phyloP scores from a whole-genome alignment of 2,329 filamentous ascomycete genomes.

The Aspergillus japonicus region DNA sequence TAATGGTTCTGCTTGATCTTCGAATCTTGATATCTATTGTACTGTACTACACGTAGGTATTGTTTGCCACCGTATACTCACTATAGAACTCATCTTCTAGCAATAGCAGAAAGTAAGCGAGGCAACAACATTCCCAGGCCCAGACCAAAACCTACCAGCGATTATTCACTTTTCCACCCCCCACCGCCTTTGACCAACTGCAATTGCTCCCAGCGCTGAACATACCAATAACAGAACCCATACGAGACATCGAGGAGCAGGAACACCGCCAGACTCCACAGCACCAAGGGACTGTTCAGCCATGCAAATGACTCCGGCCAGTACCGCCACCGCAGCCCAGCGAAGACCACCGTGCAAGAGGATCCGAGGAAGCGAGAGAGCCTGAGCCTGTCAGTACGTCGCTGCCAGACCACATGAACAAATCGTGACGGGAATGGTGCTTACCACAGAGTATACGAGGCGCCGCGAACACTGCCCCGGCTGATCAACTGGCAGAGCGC shows the following conservation, averaged over 20 bases:
- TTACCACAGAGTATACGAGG: constrained; percentile 17
- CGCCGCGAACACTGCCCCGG: constrained; percentile 15
- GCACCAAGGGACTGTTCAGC: constrained; percentile 13
- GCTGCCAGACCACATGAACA: not conserved
- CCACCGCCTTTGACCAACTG: not conserved
- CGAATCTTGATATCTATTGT: no score
- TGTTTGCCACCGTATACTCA: no score
- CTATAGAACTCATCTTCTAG: no score
- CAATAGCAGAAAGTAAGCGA: no score
- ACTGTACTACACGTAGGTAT: no score
- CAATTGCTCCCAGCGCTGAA: constrained; percentile 4
- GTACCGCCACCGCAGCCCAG: constrained; percentile 9
- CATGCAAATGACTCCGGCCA: constrained; percentile 14
- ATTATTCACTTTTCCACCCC: not conserved
- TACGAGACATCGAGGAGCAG: constrained; percentile 10
- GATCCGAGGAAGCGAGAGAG: constrained; percentile 15
- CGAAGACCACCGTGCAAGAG: constrained; percentile 12
- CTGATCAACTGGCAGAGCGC: constrained; percentile 15
- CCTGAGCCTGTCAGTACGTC: constrained; percentile 5
- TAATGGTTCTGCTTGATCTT: no score
- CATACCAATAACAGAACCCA: constrained; percentile 9
- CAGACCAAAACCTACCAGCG: no score
- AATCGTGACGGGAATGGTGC: no score
- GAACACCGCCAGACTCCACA: constrained; percentile 12
- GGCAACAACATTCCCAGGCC: no score